A percentile compares a stretch with the other conserved stretches of the same genome.
These are phyloP conservation scores for Bisporella sp. DNA, from an alignment of 2,329 filamentous ascomycete genomes.

Conservation along the genomic window DNA sequence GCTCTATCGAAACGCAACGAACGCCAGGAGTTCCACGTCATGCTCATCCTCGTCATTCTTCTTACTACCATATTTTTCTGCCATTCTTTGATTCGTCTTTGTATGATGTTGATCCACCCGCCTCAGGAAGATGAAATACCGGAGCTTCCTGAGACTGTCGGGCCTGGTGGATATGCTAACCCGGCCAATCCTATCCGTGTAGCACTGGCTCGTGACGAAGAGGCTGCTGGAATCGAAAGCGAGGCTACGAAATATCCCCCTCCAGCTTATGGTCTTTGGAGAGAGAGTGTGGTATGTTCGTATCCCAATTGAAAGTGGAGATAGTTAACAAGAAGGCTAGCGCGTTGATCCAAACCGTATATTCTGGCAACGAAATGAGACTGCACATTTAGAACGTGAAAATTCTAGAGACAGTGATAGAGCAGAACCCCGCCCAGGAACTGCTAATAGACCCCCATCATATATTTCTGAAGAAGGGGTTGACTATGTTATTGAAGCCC, in stretches of 20 bases:
- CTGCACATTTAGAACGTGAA: constrained; percentile 15
- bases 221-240: constrained; percentile 50
- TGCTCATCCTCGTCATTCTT: constrained; percentile 73
- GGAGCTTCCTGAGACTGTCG: constrained; percentile 40
- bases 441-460: constrained; percentile 58
- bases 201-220: constrained; percentile 67
- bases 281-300: constrained; percentile 67
- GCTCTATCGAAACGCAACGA: constrained; percentile 57
- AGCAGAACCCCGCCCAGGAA: constrained; percentile 15
- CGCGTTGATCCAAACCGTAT: constrained; percentile 74
- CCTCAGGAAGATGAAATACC: constrained; percentile 28
- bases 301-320: too few relatives aligned
- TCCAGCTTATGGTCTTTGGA: constrained; percentile 81
- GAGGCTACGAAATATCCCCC: constrained; percentile 56
- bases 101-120: constrained; percentile 50
- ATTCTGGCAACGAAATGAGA: constrained; percentile 67
- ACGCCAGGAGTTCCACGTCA: constrained; percentile 67
- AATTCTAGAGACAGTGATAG: constrained; percentile 3
- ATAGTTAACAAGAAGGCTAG: constrained; percentile 29
- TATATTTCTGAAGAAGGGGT: constrained; percentile 73
- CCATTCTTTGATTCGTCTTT: constrained; percentile 68
- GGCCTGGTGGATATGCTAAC: constrained; percentile 59
- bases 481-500: constrained; percentile 62
- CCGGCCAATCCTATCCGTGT: constrained; percentile 71
- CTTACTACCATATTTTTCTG: constrained; percentile 72